phyloP scores from a whole-genome alignment of 1,284 basidiomycete species.

The Microbotryomycetes sp. region DNA sequence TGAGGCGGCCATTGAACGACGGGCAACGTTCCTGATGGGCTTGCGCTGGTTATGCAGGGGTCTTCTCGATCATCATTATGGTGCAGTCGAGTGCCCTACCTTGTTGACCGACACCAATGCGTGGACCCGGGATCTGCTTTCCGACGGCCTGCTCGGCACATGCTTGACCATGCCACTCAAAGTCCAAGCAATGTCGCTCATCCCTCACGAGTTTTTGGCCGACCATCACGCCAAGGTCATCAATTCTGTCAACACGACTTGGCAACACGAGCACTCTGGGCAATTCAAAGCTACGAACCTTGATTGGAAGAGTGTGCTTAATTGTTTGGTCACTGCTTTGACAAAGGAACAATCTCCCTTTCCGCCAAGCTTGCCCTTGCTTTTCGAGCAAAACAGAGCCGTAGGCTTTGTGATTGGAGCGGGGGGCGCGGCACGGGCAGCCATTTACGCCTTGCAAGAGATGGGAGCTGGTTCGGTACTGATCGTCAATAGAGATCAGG shows the following conservation, averaged over 20 bases:
- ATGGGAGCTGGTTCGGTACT: not conserved
- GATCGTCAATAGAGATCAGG: not conserved
- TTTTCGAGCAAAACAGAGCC: not conserved
- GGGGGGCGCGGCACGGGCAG: conserved; percentile 3
- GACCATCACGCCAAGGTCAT: not conserved
- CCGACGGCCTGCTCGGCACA: not conserved
- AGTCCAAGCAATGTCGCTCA: not conserved
- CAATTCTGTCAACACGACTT: conserved; percentile 6
- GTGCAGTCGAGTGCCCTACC: not conserved
- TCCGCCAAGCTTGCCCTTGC: not conserved
- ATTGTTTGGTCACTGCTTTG: not conserved
- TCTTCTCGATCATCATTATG: not conserved
- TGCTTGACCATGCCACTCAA: conserved; percentile 7
- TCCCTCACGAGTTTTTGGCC: not conserved
- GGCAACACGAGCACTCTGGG: not conserved
- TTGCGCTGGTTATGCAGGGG: not conserved
- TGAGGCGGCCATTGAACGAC: not conserved
- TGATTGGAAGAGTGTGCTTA: not conserved
- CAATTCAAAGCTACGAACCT: not conserved
- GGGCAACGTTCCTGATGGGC: not conserved
- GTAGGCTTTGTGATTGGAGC: not conserved
- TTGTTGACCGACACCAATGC: not conserved
- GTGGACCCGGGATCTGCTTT: not conserved
- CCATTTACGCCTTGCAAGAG: not conserved
- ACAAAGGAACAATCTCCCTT: not conserved